Conservation (phyloP, 345 rosid species). For the Eucalyptus decipiens region DNA sequence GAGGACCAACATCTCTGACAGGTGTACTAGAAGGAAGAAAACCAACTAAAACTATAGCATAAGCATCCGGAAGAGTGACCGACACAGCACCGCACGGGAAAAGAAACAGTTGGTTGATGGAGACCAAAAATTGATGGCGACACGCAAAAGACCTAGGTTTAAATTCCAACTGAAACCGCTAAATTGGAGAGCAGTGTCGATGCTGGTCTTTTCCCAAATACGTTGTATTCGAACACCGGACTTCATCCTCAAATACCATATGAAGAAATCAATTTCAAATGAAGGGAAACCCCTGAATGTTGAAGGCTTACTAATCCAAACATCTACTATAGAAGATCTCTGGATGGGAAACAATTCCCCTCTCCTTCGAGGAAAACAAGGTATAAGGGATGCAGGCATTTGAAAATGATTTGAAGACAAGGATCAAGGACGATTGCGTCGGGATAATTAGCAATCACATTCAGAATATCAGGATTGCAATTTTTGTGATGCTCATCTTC, state of each 20-base stretch:
- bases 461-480: not conserved
- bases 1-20: not conserved
- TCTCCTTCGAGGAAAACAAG: not conserved
- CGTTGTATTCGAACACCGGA: not conserved
- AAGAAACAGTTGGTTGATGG: not conserved
- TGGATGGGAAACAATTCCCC: not conserved
- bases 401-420: not conserved
- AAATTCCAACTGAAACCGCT: too few relatives aligned
- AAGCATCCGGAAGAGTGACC: not conserved
- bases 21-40: not conserved
- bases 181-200: not conserved
- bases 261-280: not conserved
- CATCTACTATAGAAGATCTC: not conserved
- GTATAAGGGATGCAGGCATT: not conserved
- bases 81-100: not conserved
- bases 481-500: not conserved
- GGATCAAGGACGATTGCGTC: not conserved
- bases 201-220: not conserved
- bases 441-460: not conserved
- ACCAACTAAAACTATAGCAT: not conserved
- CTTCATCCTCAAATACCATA: not conserved
- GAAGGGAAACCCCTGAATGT: not conserved
- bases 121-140: not conserved
- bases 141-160: not conserved
- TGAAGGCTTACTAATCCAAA: not conserved